phyloP scores from a whole-genome alignment of 2,329 filamentous ascomycete species.

The Endocalyx cinctus region DNA sequence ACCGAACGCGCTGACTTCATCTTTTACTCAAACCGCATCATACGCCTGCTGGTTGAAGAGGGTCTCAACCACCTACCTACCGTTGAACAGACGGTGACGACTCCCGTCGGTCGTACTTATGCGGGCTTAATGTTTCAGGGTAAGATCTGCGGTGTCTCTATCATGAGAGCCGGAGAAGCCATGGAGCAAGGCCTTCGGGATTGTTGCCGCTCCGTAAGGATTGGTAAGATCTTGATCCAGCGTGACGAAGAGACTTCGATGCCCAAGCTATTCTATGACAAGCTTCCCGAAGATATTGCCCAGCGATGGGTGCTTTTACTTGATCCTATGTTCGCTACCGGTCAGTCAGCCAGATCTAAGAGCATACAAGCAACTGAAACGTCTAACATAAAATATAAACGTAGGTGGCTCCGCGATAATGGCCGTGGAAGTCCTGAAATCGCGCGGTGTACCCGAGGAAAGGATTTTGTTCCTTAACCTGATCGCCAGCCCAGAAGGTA shows the following conservation, averaged over 20 bases:
- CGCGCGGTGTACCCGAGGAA: conserved; percentile 87
- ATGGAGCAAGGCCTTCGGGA: conserved; percentile 97
- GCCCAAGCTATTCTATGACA: conserved; percentile 96
- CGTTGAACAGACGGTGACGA: conserved; percentile 81
- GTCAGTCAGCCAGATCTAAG: too few species aligned
- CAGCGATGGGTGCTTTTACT: conserved; percentile 89
- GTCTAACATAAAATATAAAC: too few species aligned
- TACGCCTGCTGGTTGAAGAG: conserved; percentile 92
- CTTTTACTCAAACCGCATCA: conserved; percentile 98
- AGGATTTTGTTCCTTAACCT: conserved; percentile 94
- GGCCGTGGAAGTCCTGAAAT: conserved; percentile 90
- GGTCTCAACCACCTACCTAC: conserved; percentile 95
- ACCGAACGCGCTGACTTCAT: conserved; percentile 95
- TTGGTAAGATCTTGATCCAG: conserved; percentile 98
- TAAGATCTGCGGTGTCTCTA: conserved; percentile 97
- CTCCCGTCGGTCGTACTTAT: conserved; percentile 84
- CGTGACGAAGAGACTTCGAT: conserved; percentile 89
- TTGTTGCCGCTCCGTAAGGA: conserved; percentile 95
- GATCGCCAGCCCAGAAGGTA: conserved; percentile 93
- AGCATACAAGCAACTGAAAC: too few species aligned
- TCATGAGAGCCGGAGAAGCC: conserved; percentile 96
- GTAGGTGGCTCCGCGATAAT: conserved; percentile 90
- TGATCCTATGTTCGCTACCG: conserved; percentile 99
- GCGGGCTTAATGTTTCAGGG: conserved; percentile 91
- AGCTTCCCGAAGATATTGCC: conserved; percentile 89